Evolutionary conservation across 1,284 basidiomycete species (phyloP).

Genomic region (Sanguinoderma infundibulare): DNA sequence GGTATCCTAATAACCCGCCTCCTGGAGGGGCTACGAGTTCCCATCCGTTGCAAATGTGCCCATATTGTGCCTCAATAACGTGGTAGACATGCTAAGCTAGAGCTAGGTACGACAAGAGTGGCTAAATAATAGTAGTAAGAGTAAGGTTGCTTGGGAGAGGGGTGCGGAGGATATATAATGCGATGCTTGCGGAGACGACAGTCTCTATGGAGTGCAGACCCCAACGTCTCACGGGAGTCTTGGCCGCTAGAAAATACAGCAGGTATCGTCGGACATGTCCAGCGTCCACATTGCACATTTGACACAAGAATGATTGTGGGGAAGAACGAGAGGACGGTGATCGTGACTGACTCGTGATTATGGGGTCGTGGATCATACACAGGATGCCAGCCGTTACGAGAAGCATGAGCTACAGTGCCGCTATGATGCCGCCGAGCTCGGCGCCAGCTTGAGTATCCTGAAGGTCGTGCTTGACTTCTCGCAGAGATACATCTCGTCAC

Average conservation of each 20-base stretch:
- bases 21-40: not conserved
- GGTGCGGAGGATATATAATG: slow-evolving; percentile 21
- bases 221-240: slow-evolving; percentile 13
- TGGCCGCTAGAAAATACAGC: slow-evolving; percentile 32
- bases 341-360: slow-evolving; percentile 6
- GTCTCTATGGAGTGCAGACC: slow-evolving; percentile 13
- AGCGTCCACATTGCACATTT: slow-evolving; percentile 8
- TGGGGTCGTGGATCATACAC: slow-evolving; percentile 3
- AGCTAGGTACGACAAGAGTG: slow-evolving; percentile 15
- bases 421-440: slow-evolving; percentile 18
- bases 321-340: not conserved
- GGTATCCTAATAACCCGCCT: no score
- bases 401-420: slow-evolving; percentile 1
- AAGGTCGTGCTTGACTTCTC: slow-evolving; percentile 76
- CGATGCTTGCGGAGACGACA: slow-evolving; percentile 14
- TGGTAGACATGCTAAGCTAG: slow-evolving; percentile 8
- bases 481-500: slow-evolving; percentile 78
- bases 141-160: slow-evolving; percentile 6
- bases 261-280: slow-evolving; percentile 29
- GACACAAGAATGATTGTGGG: slow-evolving; percentile 2
- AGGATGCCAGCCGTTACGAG: not conserved
- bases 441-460: slow-evolving; percentile 65
- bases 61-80: slow-evolving; percentile 2
- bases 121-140: slow-evolving; percentile 15
- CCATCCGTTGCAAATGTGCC: not conserved